Evolutionary conservation across 2,329 filamentous ascomycete genomes (phyloP).

Genomic region (Talaromyces funiculosus): DNA sequence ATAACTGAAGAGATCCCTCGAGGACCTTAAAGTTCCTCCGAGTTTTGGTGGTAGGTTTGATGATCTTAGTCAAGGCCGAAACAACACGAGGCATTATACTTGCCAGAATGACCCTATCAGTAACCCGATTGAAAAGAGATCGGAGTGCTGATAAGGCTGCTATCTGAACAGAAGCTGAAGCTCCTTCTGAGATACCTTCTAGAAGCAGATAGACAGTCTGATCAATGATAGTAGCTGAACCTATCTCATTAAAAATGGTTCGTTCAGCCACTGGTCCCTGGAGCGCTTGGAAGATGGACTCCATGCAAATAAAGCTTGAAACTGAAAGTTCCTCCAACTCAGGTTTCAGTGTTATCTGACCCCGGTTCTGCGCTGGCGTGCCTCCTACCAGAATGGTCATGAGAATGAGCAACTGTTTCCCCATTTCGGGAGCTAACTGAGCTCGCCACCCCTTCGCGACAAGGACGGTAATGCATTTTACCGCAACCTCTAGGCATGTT

Average conservation of each 20-base stretch:
- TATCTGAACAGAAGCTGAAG: slow-evolving; percentile 62
- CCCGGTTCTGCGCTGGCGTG: slow-evolving; percentile 50
- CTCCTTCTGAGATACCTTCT: slow-evolving; percentile 62
- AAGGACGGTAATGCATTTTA: slow-evolving; percentile 69
- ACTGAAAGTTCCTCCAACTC: slow-evolving; percentile 67
- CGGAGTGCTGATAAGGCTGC: slow-evolving; percentile 62
- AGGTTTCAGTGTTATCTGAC: slow-evolving; percentile 22
- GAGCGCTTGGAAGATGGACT: slow-evolving; percentile 58
- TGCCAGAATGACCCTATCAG: slow-evolving; percentile 68
- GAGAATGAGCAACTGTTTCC: slow-evolving; percentile 76
- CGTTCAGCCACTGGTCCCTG: slow-evolving; percentile 42
- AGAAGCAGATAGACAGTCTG: slow-evolving; percentile 76
- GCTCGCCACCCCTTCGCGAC: slow-evolving; percentile 73
- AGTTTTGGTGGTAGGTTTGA: slow-evolving; percentile 62
- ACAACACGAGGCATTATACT: slow-evolving; percentile 84
- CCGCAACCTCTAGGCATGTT: slow-evolving; percentile 62
- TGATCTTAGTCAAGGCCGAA: slow-evolving; percentile 69
- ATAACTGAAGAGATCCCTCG: slow-evolving; percentile 53
- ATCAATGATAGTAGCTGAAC: slow-evolving; percentile 70
- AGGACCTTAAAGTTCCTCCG: slow-evolving; percentile 60
- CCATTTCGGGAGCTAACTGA: slow-evolving; percentile 64
- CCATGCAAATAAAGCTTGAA: slow-evolving; percentile 65
- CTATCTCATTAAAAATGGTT: slow-evolving; percentile 44
- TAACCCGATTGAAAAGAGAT: slow-evolving; percentile 58
- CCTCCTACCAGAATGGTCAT: slow-evolving; percentile 76